Conservation (phyloP, 2,329 filamentous ascomycete species). For the Dactylellina parvicollis region DNA sequence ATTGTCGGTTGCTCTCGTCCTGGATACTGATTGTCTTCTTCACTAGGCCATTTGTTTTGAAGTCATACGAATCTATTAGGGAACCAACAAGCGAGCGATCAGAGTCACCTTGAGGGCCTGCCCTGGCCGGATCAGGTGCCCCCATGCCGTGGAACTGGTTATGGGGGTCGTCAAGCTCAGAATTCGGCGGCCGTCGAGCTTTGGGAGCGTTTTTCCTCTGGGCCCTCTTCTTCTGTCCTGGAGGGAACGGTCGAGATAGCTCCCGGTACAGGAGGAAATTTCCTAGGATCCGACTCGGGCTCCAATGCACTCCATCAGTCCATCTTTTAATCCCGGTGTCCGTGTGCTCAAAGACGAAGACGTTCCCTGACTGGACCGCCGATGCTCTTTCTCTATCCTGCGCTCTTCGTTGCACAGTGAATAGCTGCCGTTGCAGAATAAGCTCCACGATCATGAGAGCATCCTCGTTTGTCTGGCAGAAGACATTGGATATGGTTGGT, state of each 20-base stretch:
- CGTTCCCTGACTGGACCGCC: slow-evolving; percentile 82
- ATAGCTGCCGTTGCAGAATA: slow-evolving; percentile 39
- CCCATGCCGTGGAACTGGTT: slow-evolving; percentile 46
- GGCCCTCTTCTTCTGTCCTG: slow-evolving; percentile 85
- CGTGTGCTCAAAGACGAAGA: slow-evolving; percentile 92
- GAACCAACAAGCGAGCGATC: slow-evolving; percentile 78
- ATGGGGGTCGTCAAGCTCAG: slow-evolving; percentile 44
- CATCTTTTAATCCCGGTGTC: slow-evolving; percentile 91
- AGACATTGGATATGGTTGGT: slow-evolving; percentile 53
- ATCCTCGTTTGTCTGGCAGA: slow-evolving; percentile 52
- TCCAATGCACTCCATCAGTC: slow-evolving; percentile 93
- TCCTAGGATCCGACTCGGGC: slow-evolving; percentile 82
- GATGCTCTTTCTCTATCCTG: slow-evolving; percentile 82
- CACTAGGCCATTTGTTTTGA: slow-evolving; percentile 81
- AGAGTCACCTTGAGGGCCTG: slow-evolving; percentile 58
- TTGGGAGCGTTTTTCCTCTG: slow-evolving; percentile 72
- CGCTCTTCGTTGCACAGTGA: slow-evolving; percentile 66
- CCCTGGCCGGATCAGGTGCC: slow-evolving; percentile 30
- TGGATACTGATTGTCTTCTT: slow-evolving; percentile 93
- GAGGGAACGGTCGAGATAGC: slow-evolving; percentile 78
- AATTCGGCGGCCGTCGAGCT: slow-evolving; percentile 15
- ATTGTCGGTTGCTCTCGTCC: slow-evolving; percentile 73
- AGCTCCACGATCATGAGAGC: slow-evolving; percentile 51
- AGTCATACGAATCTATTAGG: slow-evolving; percentile 86
- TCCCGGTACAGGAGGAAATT: slow-evolving; percentile 89